phyloP scores from a whole-genome alignment of 1,284 basidiomycete genomes.

The Cryptococcus hybrid region DNA sequence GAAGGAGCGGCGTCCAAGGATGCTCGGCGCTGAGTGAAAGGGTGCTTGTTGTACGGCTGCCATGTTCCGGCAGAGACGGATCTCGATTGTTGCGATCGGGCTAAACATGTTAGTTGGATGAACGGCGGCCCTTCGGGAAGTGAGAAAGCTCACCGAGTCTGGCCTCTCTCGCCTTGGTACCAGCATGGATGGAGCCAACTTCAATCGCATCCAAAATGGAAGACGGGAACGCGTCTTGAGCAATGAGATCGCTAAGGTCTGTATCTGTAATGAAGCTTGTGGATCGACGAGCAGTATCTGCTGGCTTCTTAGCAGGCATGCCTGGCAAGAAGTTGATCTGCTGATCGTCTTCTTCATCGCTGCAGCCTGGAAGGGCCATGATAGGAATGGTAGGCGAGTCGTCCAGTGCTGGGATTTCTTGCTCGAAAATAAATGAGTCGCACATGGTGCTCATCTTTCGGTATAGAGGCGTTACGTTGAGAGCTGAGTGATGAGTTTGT shows the following conservation, averaged over 20 bases:
- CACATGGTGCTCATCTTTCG: too few relatives aligned
- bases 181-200: background rate
- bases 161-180: background rate
- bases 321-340: background rate
- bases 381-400: slow-evolving; percentile 1
- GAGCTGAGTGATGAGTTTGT: too few relatives aligned
- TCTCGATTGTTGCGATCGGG: too few relatives aligned
- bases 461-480: too few relatives aligned
- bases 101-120: too few relatives aligned
- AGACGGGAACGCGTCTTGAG: background rate
- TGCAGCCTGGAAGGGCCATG: background rate
- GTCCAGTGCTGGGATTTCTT: background rate
- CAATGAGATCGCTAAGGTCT: background rate
- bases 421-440: too few relatives aligned
- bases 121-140: too few relatives aligned
- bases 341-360: background rate
- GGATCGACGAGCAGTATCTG: background rate
- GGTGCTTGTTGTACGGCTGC: too few relatives aligned
- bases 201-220: background rate
- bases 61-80: too few relatives aligned
- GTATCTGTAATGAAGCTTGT: too few relatives aligned
- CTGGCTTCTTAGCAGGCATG: background rate
- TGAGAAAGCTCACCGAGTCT: background rate
- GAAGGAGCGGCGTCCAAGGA: too few relatives aligned
- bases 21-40: too few relatives aligned